Conservation (phyloP, 2,329 filamentous ascomycete species). For the Nigrograna mackinnonii region DNA sequence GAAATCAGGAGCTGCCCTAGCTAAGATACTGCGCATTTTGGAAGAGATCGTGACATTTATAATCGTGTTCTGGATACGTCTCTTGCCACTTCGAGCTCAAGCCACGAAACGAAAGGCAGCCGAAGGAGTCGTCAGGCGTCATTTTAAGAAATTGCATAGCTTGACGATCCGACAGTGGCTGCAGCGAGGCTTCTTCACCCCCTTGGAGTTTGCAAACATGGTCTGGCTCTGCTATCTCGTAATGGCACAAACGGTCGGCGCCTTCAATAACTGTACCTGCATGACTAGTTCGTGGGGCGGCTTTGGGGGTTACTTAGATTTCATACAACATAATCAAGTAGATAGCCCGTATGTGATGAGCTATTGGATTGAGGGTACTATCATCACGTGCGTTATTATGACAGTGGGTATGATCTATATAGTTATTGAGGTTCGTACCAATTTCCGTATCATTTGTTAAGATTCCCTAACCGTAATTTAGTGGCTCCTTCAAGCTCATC, state of each 20-base stretch:
- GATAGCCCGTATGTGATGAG: slow-evolving; percentile 19
- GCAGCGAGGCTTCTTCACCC: slow-evolving; percentile 31
- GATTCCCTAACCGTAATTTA: slow-evolving; percentile 8
- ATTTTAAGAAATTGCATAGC: slow-evolving; percentile 8
- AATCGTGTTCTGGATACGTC: slow-evolving; percentile 2
- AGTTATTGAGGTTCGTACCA: slow-evolving; percentile 24
- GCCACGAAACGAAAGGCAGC: not conserved
- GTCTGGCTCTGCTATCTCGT: slow-evolving; percentile 41
- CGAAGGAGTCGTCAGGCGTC: slow-evolving; percentile 3
- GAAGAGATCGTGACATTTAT: slow-evolving; percentile 1
- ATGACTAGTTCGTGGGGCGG: slow-evolving; percentile 38
- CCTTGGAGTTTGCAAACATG: slow-evolving; percentile 38
- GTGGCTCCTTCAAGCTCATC: slow-evolving; percentile 38
- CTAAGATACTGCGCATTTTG: not conserved
- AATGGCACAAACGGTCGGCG: slow-evolving; percentile 45
- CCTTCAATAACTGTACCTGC: slow-evolving; percentile 45
- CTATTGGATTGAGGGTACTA: slow-evolving; percentile 37
- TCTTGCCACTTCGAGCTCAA: slow-evolving; percentile 10
- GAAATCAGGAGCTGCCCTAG: slow-evolving; percentile 2
- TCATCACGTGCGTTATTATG: slow-evolving; percentile 28
- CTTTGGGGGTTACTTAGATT: slow-evolving; percentile 45
- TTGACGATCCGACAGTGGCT: slow-evolving; percentile 19
- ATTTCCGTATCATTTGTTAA: not conserved
- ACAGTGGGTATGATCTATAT: slow-evolving; percentile 33
- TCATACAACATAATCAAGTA: slow-evolving; percentile 25